These are phyloP conservation scores for Endoconidiophora polonica DNA, from an alignment of 2,329 filamentous ascomycete species.

Conservation along the genomic window DNA sequence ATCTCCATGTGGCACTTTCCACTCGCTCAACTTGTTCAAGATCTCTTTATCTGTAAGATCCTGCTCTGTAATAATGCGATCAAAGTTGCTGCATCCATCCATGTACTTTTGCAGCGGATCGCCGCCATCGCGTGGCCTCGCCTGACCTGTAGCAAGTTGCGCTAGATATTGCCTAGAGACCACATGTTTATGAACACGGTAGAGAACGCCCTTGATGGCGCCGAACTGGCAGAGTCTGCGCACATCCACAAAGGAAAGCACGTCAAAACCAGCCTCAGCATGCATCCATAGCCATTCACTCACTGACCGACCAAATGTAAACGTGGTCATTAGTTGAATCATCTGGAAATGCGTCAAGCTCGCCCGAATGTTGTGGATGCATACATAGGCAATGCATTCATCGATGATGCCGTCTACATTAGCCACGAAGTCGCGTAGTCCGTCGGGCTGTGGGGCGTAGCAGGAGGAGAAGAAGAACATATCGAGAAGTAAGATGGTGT, in stretches of 20 bases:
- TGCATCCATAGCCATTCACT: conserved; percentile 74
- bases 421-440: conserved; percentile 62
- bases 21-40: conserved; percentile 46
- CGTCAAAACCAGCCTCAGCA: conserved; percentile 43
- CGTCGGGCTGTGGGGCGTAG: conserved; percentile 57
- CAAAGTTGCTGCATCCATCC: conserved; percentile 61
- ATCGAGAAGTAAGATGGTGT: conserved; percentile 76
- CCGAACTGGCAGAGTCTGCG: conserved; percentile 89
- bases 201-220: conserved; percentile 85
- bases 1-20: conserved; percentile 35
- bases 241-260: conserved; percentile 66
- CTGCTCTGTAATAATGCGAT: conserved; percentile 67
- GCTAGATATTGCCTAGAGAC: conserved; percentile 49
- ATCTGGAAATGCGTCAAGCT: conserved; percentile 45
- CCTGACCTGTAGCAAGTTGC: conserved; percentile 36
- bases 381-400: conserved; percentile 77
- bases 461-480: conserved; percentile 89
- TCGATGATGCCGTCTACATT: conserved; percentile 61
- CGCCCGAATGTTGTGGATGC: conserved; percentile 24
- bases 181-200: conserved; percentile 83
- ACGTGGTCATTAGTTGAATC: conserved; percentile 69
- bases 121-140: conserved; percentile 23
- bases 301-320: conserved; percentile 68
- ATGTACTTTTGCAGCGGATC: conserved; percentile 49
- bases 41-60: conserved; percentile 55